Evolutionary conservation across 108 stramenopile species (phyloP), one percentile per base, ranked within the genome.

Genomic region (Epithemia pelagica): DNA sequence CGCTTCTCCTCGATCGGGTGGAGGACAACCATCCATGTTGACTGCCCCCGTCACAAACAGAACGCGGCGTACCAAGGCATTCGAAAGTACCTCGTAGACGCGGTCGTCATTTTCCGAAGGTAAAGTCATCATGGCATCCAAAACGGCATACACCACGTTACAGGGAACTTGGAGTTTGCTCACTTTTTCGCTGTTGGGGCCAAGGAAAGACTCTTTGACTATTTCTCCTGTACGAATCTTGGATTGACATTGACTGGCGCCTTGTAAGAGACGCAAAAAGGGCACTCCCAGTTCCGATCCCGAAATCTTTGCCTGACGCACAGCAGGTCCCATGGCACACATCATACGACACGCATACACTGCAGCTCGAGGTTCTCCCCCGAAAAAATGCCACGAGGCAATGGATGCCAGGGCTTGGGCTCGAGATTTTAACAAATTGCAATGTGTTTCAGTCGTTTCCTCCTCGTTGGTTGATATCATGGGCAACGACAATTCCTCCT

Each of bases 41-140:
- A 96, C 86, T 1, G 95, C 95, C 18, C 96, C 97, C 27, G 85
- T 94, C 8, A 94, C 73, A 77, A 95, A 95, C 18, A 82, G 57
- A 2, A 86, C 86, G 8, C 91, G 72, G 26, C 94, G 68, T 10
- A 92, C 90, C 32, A 95, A 67, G 1, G 90, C 83, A 77, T 92
- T 95, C 28, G 87, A 87, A 52, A 95, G 57, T 28, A 79, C 83
- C 67, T 95, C 94, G 77, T 89, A 95, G 0, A 88, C 87, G 0
- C 54, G 66, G 75, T 95, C 89, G 52, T 87, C 81, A 69, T 92
- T 95, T 15, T 84, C 80, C 20, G 89, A 77, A 32, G 94, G 94
- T 61, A 91, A 90, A 19, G 85, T 78, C 30, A 75, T 72, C 87
- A 95, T 90, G 57, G 89, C 88, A 69, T 74, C 79, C 28, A 95